Percentiles rank a stretch among this genome's conserved stretches.
Conservation (phyloP, 2,329 filamentous ascomycete genomes). For the Aspergillus brunneoviolaceus region DNA sequence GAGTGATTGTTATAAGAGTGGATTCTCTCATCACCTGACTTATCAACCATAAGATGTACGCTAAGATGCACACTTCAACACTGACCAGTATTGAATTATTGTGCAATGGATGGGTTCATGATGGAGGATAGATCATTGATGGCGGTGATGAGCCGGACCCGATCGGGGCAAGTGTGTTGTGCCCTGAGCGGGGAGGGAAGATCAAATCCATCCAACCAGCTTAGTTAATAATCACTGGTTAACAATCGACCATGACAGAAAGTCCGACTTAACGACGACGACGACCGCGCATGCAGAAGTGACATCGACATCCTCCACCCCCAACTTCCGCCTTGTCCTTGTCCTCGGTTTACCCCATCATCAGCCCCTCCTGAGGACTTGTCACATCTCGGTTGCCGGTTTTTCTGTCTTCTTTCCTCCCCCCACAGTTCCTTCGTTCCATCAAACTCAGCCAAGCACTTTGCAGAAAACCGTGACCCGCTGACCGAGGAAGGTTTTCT, state of each 20-base stretch:
- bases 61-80: no score
- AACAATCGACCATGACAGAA: slow-evolving; percentile 34
- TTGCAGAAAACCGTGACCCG: slow-evolving; percentile 8
- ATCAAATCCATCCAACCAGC: slow-evolving; percentile 3
- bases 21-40: neutral
- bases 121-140: no score
- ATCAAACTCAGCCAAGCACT: neutral
- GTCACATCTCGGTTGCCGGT: neutral
- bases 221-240: slow-evolving; percentile 27
- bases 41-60: neutral
- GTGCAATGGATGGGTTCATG: no score
- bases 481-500: slow-evolving; percentile 15
- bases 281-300: neutral
- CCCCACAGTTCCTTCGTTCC: neutral
- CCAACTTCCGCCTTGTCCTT: slow-evolving; percentile 3
- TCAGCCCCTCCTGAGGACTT: neutral
- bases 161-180: neutral
- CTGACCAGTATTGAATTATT: no score
- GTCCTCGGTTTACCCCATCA: neutral
- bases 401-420: slow-evolving; percentile 1
- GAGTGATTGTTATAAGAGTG: slow-evolving; percentile 14
- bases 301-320: slow-evolving; percentile 8
- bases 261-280: slow-evolving; percentile 2
- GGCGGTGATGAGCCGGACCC: no score
- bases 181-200: slow-evolving; percentile 9